Conservation (phyloP, 148 eudicot species). For the Chenopodium album region DNA sequence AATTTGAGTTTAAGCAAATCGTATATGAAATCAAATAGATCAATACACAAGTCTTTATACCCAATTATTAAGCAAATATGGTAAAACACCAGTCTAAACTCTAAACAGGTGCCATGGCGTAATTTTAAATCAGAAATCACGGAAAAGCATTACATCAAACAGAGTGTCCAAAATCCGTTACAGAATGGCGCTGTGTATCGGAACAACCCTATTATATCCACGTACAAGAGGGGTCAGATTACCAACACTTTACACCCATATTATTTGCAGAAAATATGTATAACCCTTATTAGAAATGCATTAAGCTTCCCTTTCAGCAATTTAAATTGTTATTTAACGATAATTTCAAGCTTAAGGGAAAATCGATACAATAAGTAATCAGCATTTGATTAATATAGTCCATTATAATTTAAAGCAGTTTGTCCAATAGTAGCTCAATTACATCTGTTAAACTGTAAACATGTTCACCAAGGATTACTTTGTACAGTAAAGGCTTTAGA, state of each 20-base stretch:
- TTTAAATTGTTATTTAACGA: too few relatives aligned
- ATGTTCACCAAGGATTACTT: too few relatives aligned
- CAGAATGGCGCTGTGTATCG: neutral
- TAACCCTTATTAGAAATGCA: neutral
- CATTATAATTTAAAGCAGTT: neutral
- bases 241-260: neutral
- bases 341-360: too few relatives aligned
- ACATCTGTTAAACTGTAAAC: neutral
- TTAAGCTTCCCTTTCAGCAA: neutral
- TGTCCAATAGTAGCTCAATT: neutral
- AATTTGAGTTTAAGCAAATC: neutral
- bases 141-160: neutral
- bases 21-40: neutral
- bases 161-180: neutral
- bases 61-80: neutral
- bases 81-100: neutral
- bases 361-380: too few relatives aligned
- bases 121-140: neutral
- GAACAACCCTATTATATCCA: neutral
- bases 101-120: neutral
- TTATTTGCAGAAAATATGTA: neutral
- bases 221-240: neutral
- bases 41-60: neutral
- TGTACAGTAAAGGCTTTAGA: neutral
- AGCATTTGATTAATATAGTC: neutral